These are phyloP conservation scores for Nepenthes alata DNA, from an alignment of 179 eudicot species.

Conservation along the genomic window DNA sequence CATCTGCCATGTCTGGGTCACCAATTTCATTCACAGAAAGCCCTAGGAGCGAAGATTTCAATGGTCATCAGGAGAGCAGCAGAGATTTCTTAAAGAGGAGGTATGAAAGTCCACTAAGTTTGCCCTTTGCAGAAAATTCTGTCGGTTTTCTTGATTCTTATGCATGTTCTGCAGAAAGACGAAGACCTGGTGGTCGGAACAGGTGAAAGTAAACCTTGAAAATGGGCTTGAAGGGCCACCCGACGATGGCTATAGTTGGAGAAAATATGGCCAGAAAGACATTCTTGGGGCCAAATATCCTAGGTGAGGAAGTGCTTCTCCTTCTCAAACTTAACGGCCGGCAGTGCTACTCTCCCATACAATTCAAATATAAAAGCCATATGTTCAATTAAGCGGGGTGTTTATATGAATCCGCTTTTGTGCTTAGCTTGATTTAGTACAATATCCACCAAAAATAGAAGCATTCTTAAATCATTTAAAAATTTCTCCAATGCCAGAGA, in stretches of 20 bases:
- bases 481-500: too few species aligned
- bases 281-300: slow-evolving; percentile 70
- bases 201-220: slow-evolving; percentile 34
- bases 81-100: slow-evolving; percentile 48
- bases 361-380: too few species aligned
- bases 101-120: slow-evolving; percentile 15
- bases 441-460: too few species aligned
- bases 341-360: too few species aligned
- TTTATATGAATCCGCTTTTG: too few species aligned
- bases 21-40: slow-evolving; percentile 53
- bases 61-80: slow-evolving; percentile 23
- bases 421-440: too few species aligned
- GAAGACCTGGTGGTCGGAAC: slow-evolving; percentile 54
- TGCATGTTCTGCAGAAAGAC: slow-evolving; percentile 36
- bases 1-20: slow-evolving; percentile 27
- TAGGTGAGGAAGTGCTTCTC: slow-evolving; percentile 35
- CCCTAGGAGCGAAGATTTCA: slow-evolving; percentile 46
- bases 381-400: too few species aligned
- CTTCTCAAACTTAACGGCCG: not conserved
- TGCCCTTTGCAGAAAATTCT: too few species aligned
- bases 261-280: slow-evolving; percentile 95
- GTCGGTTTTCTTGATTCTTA: too few species aligned
- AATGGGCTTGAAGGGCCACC: slow-evolving; percentile 44
- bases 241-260: slow-evolving; percentile 81
- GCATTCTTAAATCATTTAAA: too few species aligned